Evolutionary conservation across 768 basidiomycete species (phyloP), one percentile per base, ranked within the genome.

Genomic region (Leccinum disarticulatum): DNA sequence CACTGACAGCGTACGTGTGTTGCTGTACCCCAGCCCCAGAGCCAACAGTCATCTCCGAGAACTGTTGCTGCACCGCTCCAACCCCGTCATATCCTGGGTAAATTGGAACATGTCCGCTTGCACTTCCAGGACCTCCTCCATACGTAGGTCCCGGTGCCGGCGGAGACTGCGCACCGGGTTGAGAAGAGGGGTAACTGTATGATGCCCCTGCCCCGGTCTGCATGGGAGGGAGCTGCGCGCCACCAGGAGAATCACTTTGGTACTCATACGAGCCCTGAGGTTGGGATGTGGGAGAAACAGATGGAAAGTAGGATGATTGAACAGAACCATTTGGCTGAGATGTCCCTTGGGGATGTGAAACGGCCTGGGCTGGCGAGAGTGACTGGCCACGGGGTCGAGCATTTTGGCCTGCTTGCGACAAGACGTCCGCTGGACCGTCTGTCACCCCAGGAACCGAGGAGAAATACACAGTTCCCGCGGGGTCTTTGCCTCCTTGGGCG

Each of bases 401-500:
- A 25, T 49, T 52, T 50, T 63, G 61, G 22, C 64, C 64, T 28
- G 50, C 54, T n/a, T 52, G 52, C 31, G 41, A 15, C n/a, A 59
- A 30, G 52, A 51, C 22, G 9, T 65, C 66, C 28, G 57, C 69
- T 38, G 49, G 70, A 5, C 64, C 72, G 55, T 83, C 84, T 65
- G 83, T 87, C 48, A 93, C 79, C 3, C 90, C 91, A 7, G 90
- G 91, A 1, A 93, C 84, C 3, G 84, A 85, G 52, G 88, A 73
- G 66, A 94, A 94, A 74, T 94, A 94, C 41, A 93, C 88, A 8
- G 87, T 77, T 9, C 92, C 92, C 6, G 88, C 84, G 0, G 79
- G 71, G 59, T 93, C 91, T 50, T 74, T 83, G 4, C 91, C 91
- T 27, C 92, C 92, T 60, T 87, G 83, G 1, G 87, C 86, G 68